Conservation (phyloP, 768 basidiomycete genomes). For the Boletus tylopilopsis region DNA sequence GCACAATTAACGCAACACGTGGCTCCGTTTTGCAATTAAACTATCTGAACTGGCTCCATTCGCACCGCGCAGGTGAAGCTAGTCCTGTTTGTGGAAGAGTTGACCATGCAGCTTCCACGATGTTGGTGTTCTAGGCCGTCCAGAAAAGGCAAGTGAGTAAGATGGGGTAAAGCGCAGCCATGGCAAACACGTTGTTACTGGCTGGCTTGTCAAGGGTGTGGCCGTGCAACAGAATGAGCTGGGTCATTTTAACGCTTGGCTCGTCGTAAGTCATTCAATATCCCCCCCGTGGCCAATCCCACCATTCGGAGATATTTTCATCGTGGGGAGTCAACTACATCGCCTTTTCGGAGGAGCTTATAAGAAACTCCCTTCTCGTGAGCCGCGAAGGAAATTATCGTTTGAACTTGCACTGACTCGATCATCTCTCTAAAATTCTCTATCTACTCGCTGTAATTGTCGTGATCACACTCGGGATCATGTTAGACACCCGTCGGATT, state of each 20-base stretch:
- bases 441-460: conserved; percentile 19
- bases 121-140: conserved; percentile 9
- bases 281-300: conserved; percentile 19
- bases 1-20: conserved; percentile 9
- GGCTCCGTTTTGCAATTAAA: conserved; percentile 4
- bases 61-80: neutral
- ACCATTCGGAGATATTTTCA: conserved; percentile 14
- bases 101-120: conserved; percentile 22
- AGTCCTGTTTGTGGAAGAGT: conserved; percentile 7
- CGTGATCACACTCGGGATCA: conserved; percentile 25
- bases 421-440: conserved; percentile 26
- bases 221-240: conserved; percentile 9
- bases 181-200: conserved; percentile 23
- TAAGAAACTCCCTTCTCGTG: conserved; percentile 20
- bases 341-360: conserved; percentile 27
- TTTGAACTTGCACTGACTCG: conserved; percentile 11
- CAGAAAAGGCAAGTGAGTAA: conserved; percentile 26
- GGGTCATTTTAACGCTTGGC: conserved; percentile 3
- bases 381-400: conserved; percentile 13
- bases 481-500: conserved; percentile 32
- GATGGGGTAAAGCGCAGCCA: conserved; percentile 19
- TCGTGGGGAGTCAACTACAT: conserved; percentile 16
- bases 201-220: conserved; percentile 9
- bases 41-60: neutral
- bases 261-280: neutral